Evolutionary conservation across 805 yeast species (phyloP), one percentile per base, ranked within the genome.

Genomic region (Phaffomyces thermotolerans): DNA sequence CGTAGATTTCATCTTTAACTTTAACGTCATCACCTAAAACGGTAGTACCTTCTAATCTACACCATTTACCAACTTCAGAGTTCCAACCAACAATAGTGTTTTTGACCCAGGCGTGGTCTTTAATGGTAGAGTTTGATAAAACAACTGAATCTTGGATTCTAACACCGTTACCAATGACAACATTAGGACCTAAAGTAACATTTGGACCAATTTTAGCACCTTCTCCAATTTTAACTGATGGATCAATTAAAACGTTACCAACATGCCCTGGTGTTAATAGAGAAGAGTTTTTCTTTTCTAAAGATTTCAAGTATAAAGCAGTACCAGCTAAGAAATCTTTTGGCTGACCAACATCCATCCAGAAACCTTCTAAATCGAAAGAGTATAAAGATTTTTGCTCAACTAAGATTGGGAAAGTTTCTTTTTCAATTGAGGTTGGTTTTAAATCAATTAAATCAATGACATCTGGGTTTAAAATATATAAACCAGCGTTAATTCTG

Each of bases 281-380:
- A 58, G 76, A 76, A 52, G 96, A 85, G 56, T 71, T 64, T 71
- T 82, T 87, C 79, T 84, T 84, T 59, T 91, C 68, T 63, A 89
- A 72, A 44, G 98, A 83, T 66, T 84, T 76, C 68, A 93, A 77
- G 78, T 90, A 93, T 53, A 91, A 75, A 58, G 89, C 81, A 60
- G 97, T 87, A 69, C 99, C 99, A 48, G 96, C 81, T 54, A 93
- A 72, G 82, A 89, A 93, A 72, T 93, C 99, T 80, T 91, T 93
- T 78, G 99, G 99, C 77, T 93, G 99, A 70, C 99, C 99, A 57
- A 93, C 97, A 70, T 93, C 99, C 99, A 93, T 93, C 99, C 99
- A 93, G 86, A 81, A 93, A 55, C 99, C 98, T 76, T 93, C 97
- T 64, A 93, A 80, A 70, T 93, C 99, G 63, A 86, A 93, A 43